Base-by-base conservation (phyloP, 768 basidiomycete species). In the Pisolithus albus region DNA sequence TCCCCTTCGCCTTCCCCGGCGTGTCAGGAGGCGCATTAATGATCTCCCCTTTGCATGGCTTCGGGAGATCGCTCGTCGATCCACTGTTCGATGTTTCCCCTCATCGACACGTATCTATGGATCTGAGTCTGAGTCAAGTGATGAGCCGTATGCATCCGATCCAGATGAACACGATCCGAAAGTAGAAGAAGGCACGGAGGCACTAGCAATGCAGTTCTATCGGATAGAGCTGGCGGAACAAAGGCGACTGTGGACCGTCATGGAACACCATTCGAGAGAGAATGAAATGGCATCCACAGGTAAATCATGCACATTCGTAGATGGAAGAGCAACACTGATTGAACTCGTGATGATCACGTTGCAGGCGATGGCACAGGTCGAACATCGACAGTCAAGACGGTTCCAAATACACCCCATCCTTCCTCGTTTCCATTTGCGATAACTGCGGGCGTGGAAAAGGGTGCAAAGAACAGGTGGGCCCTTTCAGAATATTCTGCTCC, bases 371-470 rank as follows among this genome's bases (percentile, higher is more conserved):
- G 38, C 19, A 36, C 57, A 24, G 57, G 46, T 40, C 42, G 41
- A 7, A 45, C 50, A 13, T 52, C 55, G 24, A 9, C 16, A 26
- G 36, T 26, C 11, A 67, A 55, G 41, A 55, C 57, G 7, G 49
- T 52, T 1, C 64, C 59, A 18, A 52, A 52, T 6, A 60, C 60
- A 1, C 61, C 64, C 11, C 52, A 56, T 34, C 52, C 47, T 8
- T 19, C 49, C 4, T 40, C 42, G 46, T 50, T 94, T 86, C 93
- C 92, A 7, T 96, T 86, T 65, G 91, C 89, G 48, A 98, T 98
- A 55, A 95, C 91, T 0, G 95, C 95, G 6, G 95, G 90, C 2
- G 82, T 98, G 9, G 95, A 98, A 70, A 89, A 95, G 62, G 95
- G 95, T 8, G 75, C 83, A 18, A 92, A 96, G 75, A 98, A 98